Evolutionary conservation across 1,284 basidiomycete genomes (phyloP), one percentile per base, ranked within the genome.

Genomic region (Moesziomyces globuligerus): DNA sequence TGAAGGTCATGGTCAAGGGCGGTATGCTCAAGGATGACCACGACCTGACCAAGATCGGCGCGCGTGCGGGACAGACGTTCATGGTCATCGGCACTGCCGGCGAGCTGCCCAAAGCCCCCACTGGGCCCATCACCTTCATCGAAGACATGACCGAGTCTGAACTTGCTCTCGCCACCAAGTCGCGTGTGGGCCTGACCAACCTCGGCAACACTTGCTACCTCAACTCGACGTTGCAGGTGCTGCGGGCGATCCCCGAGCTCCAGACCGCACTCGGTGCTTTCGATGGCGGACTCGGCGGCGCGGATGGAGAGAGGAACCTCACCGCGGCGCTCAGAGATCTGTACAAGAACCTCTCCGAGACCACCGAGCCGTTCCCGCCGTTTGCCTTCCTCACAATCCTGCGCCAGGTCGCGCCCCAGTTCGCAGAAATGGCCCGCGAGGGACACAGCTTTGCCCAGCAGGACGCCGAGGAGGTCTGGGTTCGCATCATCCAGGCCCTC

Each of bases 1-100:
- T 96, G 91, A 98, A 97, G 84, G 91, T 98, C 69, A 94, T 97
- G 91, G 87, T 95, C 82, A 97, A 96, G 83, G 92, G 92, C 45
- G 92, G 92, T n/a, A 87, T 92, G 74, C 87, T 96, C 47, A 81
- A 81, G 87, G 93, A 96, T 78, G 91, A 95, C 72, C 87, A 91
- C 0, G 88, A 90, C 69, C 89, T 94, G 87, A 87, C 86, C 72
- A 94, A 93, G 82, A 87, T 96, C 37, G 88, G 85, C 0, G 89
- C 91, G 13, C 94, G 93, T 83, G 87, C 87, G 47, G 81, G 76
- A 13, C 78, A 80, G 58, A 74, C 71, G 3, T 74, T 79, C 40
- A 77, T 79, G 75, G 73, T 79, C 41, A 71, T 82, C 29, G 96
- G 96, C 34, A 89, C 92, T 3, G 92, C 94, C 0, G 93, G 92